Evolutionary conservation across 495 filamentous ascomycete genomes (phyloP).

Genomic region (Terfezia boudieri): DNA sequence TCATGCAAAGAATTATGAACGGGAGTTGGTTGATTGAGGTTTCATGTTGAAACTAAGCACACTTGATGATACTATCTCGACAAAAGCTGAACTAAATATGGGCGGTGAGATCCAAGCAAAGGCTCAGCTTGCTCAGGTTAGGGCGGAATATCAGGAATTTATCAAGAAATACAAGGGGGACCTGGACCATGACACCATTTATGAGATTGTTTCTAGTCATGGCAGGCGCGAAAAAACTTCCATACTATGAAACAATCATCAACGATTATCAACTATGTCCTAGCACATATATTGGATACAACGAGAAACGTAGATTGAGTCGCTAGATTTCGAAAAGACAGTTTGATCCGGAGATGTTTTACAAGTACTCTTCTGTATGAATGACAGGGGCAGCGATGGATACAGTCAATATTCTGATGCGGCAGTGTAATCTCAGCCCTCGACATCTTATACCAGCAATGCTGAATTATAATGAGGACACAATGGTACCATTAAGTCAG

Average conservation of each 20-base stretch:
- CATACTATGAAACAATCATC: slow-evolving; percentile 67
- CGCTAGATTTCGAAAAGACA: slow-evolving; percentile 75
- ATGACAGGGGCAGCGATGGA: slow-evolving; percentile 72
- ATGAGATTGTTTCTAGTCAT: slow-evolving; percentile 89
- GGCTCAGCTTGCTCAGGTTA: slow-evolving; percentile 44
- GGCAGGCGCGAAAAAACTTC: slow-evolving; percentile 77
- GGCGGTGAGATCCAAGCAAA: slow-evolving; percentile 44
- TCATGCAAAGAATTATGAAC: slow-evolving; percentile 90
- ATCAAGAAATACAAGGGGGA: slow-evolving; percentile 60
- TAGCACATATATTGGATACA: slow-evolving; percentile 97
- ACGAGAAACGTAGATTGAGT: slow-evolving; percentile 79
- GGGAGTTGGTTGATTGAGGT: slow-evolving; percentile 87
- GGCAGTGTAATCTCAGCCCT: slow-evolving; percentile 69
- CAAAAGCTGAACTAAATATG: slow-evolving; percentile 18
- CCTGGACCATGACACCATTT: slow-evolving; percentile 73
- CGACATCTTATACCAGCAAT: slow-evolving; percentile 78
- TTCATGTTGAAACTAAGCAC: slow-evolving; percentile 90
- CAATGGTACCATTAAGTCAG: slow-evolving; percentile 31
- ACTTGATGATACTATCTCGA: slow-evolving; percentile 81
- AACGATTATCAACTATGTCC: slow-evolving; percentile 85
- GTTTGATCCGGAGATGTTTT: slow-evolving; percentile 78
- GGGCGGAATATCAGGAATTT: slow-evolving; percentile 71
- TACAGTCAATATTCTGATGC: slow-evolving; percentile 79
- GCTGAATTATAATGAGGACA: slow-evolving; percentile 71
- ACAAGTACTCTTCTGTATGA: slow-evolving; percentile 84